Conservation (phyloP, 495 filamentous ascomycete species). For the Friedmanniomyces endolithicus region DNA sequence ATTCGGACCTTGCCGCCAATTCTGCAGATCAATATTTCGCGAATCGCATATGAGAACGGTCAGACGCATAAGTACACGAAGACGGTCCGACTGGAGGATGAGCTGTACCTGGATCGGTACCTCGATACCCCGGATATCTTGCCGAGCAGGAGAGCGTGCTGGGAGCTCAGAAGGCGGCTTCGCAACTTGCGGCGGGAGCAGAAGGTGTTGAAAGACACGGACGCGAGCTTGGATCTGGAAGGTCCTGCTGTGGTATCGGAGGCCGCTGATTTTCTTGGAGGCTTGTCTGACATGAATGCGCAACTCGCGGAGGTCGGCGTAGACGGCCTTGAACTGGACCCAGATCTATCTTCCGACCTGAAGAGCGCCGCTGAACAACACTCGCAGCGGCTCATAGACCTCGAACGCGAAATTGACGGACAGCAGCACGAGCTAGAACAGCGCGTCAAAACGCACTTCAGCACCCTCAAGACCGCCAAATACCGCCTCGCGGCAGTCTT, state of each 20-base stretch:
- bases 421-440: constrained; percentile 43
- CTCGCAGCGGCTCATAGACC: constrained; percentile 24
- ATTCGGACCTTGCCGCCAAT: constrained; percentile 71
- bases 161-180: constrained; percentile 54
- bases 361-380: constrained; percentile 26
- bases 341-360: constrained; percentile 5
- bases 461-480: constrained; percentile 42
- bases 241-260: neutral
- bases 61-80: constrained; percentile 61
- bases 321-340: neutral
- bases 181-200: constrained; percentile 41
- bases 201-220: constrained; percentile 3
- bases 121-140: constrained; percentile 57
- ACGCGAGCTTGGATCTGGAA: neutral
- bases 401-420: constrained; percentile 38
- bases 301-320: neutral
- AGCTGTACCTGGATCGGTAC: constrained; percentile 80
- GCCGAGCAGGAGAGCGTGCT: constrained; percentile 50
- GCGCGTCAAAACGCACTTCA: constrained; percentile 50
- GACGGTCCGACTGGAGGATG: constrained; percentile 59
- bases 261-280: neutral
- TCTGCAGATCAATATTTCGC: constrained; percentile 77
- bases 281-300: neutral
- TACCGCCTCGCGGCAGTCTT: constrained; percentile 90
- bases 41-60: constrained; percentile 49